A percentile compares a stretch with the other conserved stretches of the same genome.
phyloP scores from a whole-genome alignment of 805 yeast genomes.

The Ogataea wickerhamii region DNA sequence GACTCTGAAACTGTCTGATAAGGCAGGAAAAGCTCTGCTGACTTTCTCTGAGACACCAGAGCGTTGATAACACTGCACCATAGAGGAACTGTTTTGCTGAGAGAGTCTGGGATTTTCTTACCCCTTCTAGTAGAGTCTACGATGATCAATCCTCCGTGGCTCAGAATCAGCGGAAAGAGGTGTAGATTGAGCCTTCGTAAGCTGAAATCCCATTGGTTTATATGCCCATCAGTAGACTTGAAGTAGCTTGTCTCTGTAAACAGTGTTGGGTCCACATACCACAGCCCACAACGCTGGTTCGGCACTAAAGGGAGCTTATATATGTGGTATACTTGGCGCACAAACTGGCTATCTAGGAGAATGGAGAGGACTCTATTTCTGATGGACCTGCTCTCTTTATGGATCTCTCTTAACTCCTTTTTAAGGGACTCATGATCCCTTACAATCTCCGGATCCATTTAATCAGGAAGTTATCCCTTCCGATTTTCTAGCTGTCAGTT shows the following conservation, averaged over 20 bases:
- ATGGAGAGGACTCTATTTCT: slow-evolving; percentile 72
- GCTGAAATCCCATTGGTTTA: slow-evolving; percentile 75
- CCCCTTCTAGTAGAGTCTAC: slow-evolving; percentile 88
- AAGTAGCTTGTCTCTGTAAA: slow-evolving; percentile 58
- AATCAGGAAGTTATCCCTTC: no score
- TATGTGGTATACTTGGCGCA: slow-evolving; percentile 37
- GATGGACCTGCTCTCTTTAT: slow-evolving; percentile 48
- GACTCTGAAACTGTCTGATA: slow-evolving; percentile 50
- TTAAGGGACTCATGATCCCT: slow-evolving; percentile 17
- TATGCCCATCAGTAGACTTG: slow-evolving; percentile 91
- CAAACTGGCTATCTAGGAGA: slow-evolving; percentile 53
- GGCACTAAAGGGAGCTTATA: slow-evolving; percentile 50
- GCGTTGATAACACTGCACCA: slow-evolving; percentile 44
- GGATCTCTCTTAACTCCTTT: slow-evolving; percentile 38
- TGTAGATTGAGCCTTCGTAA: slow-evolving; percentile 72
- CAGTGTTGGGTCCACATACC: slow-evolving; percentile 62
- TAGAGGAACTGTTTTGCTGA: slow-evolving; percentile 83
- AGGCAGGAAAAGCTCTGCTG: slow-evolving; percentile 41
- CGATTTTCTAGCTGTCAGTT: no score
- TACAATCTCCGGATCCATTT: slow-evolving; percentile 17
- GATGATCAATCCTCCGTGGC: slow-evolving; percentile 48
- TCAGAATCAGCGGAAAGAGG: slow-evolving; percentile 46
- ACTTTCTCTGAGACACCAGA: slow-evolving; percentile 1
- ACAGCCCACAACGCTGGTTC: slow-evolving; percentile 82
- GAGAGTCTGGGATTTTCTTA: slow-evolving; percentile 79